Evolutionary conservation across 83 land plant genomes (phyloP).

Genomic region (Larix sibirica): DNA sequence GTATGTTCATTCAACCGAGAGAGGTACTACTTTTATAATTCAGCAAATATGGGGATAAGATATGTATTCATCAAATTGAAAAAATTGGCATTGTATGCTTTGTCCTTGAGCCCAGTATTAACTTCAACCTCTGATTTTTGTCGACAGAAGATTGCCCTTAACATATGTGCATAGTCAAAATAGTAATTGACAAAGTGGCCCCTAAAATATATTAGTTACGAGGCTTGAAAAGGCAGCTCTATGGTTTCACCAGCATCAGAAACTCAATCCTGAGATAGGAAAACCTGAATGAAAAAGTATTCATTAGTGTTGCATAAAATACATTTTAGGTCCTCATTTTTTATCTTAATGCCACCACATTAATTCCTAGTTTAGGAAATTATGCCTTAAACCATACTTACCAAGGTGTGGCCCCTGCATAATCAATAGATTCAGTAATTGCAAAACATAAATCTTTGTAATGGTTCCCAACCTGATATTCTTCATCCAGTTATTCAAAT

Average conservation of each 20-base stretch:
- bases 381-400: too few relatives aligned
- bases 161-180: background rate
- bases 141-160: background rate
- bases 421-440: too few relatives aligned
- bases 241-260: background rate
- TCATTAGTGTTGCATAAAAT: background rate
- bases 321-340: background rate
- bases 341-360: too few relatives aligned
- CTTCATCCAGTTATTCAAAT: background rate
- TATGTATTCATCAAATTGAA: background rate
- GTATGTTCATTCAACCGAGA: conserved; percentile 54
- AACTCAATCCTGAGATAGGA: background rate
- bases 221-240: background rate
- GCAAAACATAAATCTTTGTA: background rate
- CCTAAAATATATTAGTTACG: background rate
- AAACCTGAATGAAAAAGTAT: background rate
- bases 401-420: too few relatives aligned
- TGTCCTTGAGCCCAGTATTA: background rate
- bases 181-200: background rate
- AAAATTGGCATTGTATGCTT: background rate
- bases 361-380: too few relatives aligned
- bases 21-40: conserved; percentile 25
- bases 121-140: background rate
- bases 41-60: conserved; percentile 9
- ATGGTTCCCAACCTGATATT: background rate